Evolutionary conservation across 2,329 filamentous ascomycete genomes (phyloP).

Genomic region (Metarhizium brunneum): DNA sequence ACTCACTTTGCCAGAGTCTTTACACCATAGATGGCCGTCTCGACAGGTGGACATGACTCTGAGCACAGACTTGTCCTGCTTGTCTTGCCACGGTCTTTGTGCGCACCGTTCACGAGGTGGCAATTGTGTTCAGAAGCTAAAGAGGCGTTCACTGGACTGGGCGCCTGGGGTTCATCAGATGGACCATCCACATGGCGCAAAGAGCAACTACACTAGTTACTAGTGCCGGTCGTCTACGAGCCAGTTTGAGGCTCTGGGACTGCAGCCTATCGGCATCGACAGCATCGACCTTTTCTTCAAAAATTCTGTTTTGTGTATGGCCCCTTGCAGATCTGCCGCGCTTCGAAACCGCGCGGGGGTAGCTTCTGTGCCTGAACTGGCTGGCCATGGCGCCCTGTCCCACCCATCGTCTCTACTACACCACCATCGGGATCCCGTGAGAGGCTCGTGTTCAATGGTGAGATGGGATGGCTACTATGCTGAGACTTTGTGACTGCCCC

Average conservation of each 20-base stretch:
- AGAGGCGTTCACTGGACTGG: not conserved
- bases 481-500: not conserved
- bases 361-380: not conserved
- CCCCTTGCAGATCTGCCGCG: not conserved
- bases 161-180: not conserved
- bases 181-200: not conserved
- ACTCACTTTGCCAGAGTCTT: too few species aligned
- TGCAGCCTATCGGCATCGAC: not conserved
- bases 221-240: not conserved
- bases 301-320: not conserved
- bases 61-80: too few species aligned
- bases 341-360: not conserved
- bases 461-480: not conserved
- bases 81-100: too few species aligned
- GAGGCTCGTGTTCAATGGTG: not conserved
- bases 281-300: not conserved
- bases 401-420: not conserved
- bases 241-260: conserved; percentile 2
- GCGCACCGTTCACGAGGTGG: too few species aligned
- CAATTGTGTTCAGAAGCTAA: not conserved
- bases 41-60: too few species aligned
- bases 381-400: not conserved
- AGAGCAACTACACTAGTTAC: not conserved
- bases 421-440: not conserved
- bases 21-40: too few species aligned